A percentile compares a stretch with the other conserved stretches of the same genome.
Evolutionary conservation across 2,329 filamentous ascomycete genomes (phyloP).

Genomic region (Monosporascus sp.): DNA sequence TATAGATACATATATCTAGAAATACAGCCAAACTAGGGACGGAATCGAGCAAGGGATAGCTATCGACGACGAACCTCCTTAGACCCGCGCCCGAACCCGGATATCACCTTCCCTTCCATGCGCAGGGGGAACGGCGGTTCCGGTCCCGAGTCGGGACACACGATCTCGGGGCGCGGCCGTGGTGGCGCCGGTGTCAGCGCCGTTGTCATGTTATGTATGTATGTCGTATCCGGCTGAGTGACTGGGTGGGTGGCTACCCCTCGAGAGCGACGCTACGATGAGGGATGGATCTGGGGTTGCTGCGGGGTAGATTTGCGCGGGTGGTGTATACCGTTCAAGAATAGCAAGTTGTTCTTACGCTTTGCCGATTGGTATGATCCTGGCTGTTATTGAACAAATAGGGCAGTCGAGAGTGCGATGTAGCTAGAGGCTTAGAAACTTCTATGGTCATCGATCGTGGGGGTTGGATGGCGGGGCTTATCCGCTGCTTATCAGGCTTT

Average conservation of each 20-base stretch:
- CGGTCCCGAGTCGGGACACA: conserved; percentile 70
- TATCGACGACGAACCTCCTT: conserved; percentile 63
- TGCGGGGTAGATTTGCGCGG: too few species aligned
- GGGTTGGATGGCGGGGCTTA: background rate
- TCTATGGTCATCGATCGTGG: background rate
- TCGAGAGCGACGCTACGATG: too few species aligned
- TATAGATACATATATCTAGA: too few species aligned
- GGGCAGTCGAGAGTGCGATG: background rate
- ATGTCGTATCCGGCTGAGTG: background rate
- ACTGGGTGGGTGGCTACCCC: background rate
- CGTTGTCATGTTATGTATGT: background rate
- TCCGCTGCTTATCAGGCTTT: background rate
- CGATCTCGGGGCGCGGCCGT: conserved; percentile 56
- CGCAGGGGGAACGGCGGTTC: conserved; percentile 73
- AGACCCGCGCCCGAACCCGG: conserved; percentile 88
- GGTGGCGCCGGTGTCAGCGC: conserved; percentile 2
- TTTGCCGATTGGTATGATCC: too few species aligned
- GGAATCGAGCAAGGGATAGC: background rate
- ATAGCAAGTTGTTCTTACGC: too few species aligned
- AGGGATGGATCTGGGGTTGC: too few species aligned
- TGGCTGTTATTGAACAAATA: background rate
- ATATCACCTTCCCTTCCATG: conserved; percentile 82
- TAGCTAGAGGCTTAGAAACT: background rate
- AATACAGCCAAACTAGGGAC: background rate
- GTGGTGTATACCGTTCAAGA: too few species aligned